These are phyloP conservation scores for Podospora sp. DNA, from an alignment of 495 filamentous ascomycete genomes.

Conservation along the genomic window DNA sequence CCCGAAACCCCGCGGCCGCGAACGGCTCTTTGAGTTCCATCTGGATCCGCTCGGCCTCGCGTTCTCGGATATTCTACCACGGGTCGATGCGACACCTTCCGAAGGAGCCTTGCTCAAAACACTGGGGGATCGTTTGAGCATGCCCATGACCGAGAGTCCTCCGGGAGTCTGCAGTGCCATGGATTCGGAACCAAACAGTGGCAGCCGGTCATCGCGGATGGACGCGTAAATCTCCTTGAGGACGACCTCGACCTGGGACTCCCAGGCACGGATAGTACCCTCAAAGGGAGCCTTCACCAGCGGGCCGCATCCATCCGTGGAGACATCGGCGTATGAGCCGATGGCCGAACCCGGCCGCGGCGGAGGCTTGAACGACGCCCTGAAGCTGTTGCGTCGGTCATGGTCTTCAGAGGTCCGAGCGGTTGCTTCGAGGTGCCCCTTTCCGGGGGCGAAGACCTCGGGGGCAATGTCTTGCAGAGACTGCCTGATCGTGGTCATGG, in stretches of 20 bases:
- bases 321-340: conserved; percentile 36
- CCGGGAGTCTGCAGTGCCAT: conserved; percentile 48
- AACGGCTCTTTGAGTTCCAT: conserved; percentile 85
- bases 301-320: conserved; percentile 56
- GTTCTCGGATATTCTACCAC: conserved; percentile 70
- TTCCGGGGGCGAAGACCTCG: conserved; percentile 62
- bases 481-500: conserved; percentile 82
- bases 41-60: conserved; percentile 62
- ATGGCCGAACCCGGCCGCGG: conserved; percentile 48
- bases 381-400: conserved; percentile 45
- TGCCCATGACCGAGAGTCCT: conserved; percentile 59
- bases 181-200: conserved; percentile 64
- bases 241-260: conserved; percentile 83
- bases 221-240: conserved; percentile 91
- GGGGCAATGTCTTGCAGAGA: conserved; percentile 71
- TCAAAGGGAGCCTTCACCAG: conserved; percentile 79
- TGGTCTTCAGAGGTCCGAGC: conserved; percentile 44
- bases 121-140: conserved; percentile 84
- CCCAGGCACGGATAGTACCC: conserved; percentile 80
- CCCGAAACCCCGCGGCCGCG: conserved; percentile 76
- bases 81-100: conserved; percentile 69
- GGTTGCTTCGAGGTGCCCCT: conserved; percentile 33
- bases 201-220: conserved; percentile 81
- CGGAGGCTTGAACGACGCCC: conserved; percentile 52
- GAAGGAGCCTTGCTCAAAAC: conserved; percentile 85